Conservation (phyloP, 805 yeast genomes). For the Millerago galiae region DNA sequence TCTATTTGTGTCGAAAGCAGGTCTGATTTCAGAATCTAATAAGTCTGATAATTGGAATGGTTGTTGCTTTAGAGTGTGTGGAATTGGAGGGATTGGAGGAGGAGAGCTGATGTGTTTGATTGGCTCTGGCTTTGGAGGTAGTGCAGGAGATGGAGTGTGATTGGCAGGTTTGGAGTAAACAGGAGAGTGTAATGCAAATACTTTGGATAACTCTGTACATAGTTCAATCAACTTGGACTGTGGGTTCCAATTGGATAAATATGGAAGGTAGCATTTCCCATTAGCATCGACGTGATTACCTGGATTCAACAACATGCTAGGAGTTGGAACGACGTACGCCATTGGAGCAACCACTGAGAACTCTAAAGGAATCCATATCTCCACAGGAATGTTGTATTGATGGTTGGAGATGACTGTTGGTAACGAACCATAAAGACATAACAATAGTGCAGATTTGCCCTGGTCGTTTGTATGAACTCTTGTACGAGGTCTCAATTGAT, state of each 20-base stretch:
- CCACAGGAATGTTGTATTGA: constrained; percentile 46
- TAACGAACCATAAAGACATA: constrained; percentile 58
- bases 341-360: constrained; percentile 69
- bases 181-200: constrained; percentile 40
- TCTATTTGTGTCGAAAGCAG: background rate
- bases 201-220: constrained; percentile 26
- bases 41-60: constrained; percentile 1
- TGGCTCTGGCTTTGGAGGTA: constrained; percentile 28
- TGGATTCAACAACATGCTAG: constrained; percentile 41
- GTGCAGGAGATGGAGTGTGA: constrained; percentile 20
- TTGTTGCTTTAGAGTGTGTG: constrained; percentile 22
- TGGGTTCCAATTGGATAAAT: constrained; percentile 50
- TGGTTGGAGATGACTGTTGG: constrained; percentile 27
- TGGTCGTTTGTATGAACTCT: constrained; percentile 48
- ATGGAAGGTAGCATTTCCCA: constrained; percentile 70
- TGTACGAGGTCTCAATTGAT: constrained; percentile 62
- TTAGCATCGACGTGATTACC: constrained; percentile 62
- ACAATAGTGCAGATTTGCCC: constrained; percentile 54
- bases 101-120: constrained; percentile 12
- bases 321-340: constrained; percentile 55
- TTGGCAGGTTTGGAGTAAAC: constrained; percentile 31
- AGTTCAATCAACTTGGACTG: constrained; percentile 27
- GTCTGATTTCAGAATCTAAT: background rate
- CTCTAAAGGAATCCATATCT: constrained; percentile 68
- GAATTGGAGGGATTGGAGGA: constrained; percentile 36